These are phyloP conservation scores for Exophiala xenobiotica DNA, from an alignment of 2,329 filamentous ascomycete species.

Conservation along the genomic window DNA sequence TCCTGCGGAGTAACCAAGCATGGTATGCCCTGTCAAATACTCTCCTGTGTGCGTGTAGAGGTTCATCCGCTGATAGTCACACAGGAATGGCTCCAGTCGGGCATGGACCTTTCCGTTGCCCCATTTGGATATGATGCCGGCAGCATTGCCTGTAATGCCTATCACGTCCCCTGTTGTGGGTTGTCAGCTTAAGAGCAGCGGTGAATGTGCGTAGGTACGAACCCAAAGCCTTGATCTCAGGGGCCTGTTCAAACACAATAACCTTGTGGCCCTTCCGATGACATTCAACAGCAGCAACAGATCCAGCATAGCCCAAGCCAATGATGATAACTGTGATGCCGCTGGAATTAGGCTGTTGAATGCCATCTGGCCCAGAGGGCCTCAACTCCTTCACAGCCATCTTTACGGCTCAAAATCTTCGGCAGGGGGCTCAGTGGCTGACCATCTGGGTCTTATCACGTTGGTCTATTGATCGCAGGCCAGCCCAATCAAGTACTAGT, in stretches of 20 bases:
- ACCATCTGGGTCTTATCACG: too few relatives aligned
- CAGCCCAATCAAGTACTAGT: too few relatives aligned
- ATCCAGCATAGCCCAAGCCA: slow-evolving; percentile 55
- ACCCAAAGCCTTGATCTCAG: slow-evolving; percentile 16
- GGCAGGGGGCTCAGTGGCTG: too few relatives aligned
- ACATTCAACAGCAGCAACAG: slow-evolving; percentile 63
- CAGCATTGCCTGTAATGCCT: slow-evolving; percentile 29
- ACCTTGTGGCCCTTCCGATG: slow-evolving; percentile 49
- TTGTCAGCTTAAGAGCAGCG: neutral
- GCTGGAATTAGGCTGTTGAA: neutral
- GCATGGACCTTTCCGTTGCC: slow-evolving; percentile 28
- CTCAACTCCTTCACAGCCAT: neutral
- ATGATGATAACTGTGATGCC: slow-evolving; percentile 1
- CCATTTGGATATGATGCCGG: slow-evolving; percentile 30
- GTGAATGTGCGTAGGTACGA: too few relatives aligned
- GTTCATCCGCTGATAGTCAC: slow-evolving; percentile 26
- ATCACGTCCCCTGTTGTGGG: slow-evolving; percentile 47
- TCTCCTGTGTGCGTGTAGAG: slow-evolving; percentile 34
- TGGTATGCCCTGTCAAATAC: slow-evolving; percentile 34
- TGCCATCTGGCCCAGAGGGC: neutral
- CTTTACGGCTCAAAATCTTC: neutral
- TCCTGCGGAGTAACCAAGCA: neutral
- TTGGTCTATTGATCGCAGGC: too few relatives aligned
- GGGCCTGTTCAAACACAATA: slow-evolving; percentile 50
- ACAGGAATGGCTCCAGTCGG: neutral